Base-by-base conservation (phyloP, 1,284 basidiomycete species). In the Acaromyces ingoldii region DNA sequence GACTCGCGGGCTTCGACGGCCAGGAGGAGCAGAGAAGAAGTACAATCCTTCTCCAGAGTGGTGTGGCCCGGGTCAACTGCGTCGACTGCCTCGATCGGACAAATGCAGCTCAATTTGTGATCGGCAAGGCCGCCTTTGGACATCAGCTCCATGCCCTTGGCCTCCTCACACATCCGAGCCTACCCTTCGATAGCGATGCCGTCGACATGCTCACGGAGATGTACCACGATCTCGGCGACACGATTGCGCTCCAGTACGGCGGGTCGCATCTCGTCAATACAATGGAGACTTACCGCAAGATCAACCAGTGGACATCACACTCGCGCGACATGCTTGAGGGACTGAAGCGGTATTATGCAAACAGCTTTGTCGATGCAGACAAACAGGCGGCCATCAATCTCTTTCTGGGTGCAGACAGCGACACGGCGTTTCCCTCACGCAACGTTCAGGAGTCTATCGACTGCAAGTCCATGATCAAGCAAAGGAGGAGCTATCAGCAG, bases 201-300 rank as follows among this genome's bases (percentile, higher is more conserved):
- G 88, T 95, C 43, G 91, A 95, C 75, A 92, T 98, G 84, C 76
- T 99, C 62, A 98, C 92, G 0, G 91, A 97, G 77, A 97, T 99
- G 92, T 98, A 96, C 76, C 91, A 97, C 74, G 71, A 74, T 40
- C 57, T 74, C 1, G 72, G 72, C 13, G 72, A 75, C 38, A 92
- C 91, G 1, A 85, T 98, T 53, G 93, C 95, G 0, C 80, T 97
- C 66, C 95, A 99, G 74, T 71, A 74, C 42, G 67, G 70, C 30
- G 72, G 72, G 1, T 92, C 89, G 70, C 91, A 92, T 0, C 83
- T 98, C 5, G 93, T 98, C 33, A 98, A 98, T 67, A 84, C 93
- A 1, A 91, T 97, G 7, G 92, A 98, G 74, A 97, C 91, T 0
- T 98, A 98, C 71, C 84, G 92, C 37, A 84, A 91, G 24, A 91